phyloP scores from a whole-genome alignment of 2,329 filamentous ascomycete genomes.

The Xylariales sp. region DNA sequence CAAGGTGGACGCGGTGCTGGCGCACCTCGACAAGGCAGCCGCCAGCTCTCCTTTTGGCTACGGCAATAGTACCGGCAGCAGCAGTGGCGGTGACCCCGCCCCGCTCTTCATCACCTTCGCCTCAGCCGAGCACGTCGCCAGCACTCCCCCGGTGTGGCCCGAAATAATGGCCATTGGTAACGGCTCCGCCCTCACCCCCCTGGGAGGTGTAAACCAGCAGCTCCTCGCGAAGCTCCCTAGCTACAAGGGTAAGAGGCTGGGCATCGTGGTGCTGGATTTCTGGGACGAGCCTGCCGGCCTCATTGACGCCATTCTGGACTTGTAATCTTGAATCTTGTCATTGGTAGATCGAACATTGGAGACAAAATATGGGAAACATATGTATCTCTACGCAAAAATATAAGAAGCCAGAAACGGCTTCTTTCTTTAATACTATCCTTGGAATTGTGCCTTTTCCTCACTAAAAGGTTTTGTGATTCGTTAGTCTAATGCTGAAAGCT shows the following conservation, averaged over 20 bases:
- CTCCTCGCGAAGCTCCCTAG: conserved; percentile 29
- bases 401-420: too few relatives aligned
- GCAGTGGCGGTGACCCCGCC: conserved; percentile 19
- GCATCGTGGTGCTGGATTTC: conserved; percentile 49
- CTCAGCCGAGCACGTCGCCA: conserved; percentile 34
- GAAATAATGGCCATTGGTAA: conserved; percentile 41
- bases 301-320: conserved; percentile 30
- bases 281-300: conserved; percentile 38
- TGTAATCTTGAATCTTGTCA: too few relatives aligned
- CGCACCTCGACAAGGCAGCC: conserved; percentile 33
- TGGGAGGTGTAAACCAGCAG: conserved; percentile 39
- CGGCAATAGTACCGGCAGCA: too few relatives aligned
- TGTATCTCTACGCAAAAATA: too few relatives aligned
- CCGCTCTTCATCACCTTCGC: conserved; percentile 43
- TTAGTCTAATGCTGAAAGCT: too few relatives aligned
- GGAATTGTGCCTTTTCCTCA: too few relatives aligned
- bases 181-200: conserved; percentile 27
- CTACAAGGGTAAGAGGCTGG: conserved; percentile 38
- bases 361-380: too few relatives aligned
- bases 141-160: conserved; percentile 34
- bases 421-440: too few relatives aligned
- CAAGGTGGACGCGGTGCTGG: conserved; percentile 38
- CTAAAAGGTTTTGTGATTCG: too few relatives aligned
- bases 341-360: too few relatives aligned
- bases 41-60: too few relatives aligned